Conservation (phyloP, 106 monocot species). For the Dendrobium catenatum region DNA sequence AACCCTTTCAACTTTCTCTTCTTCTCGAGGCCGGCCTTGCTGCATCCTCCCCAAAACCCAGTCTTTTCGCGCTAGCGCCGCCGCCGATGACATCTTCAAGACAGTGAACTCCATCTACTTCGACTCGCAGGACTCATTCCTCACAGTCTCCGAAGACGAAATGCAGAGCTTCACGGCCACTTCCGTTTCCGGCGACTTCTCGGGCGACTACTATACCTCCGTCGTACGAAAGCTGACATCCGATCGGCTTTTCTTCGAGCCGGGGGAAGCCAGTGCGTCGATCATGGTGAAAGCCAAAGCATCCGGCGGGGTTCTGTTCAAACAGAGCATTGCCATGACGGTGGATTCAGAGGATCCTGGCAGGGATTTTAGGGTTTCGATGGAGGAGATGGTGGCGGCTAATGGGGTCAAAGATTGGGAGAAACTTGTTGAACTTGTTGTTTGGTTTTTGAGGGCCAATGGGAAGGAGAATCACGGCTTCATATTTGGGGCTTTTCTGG, state of each 20-base stretch:
- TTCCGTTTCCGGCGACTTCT: neutral
- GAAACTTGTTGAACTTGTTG: constrained; percentile 37
- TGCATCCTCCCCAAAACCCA: constrained; percentile 13
- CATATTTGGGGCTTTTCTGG: constrained; percentile 44
- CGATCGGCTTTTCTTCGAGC: constrained; percentile 61
- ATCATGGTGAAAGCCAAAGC: constrained; percentile 13
- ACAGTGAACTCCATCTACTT: constrained; percentile 5
- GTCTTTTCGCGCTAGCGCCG: constrained; percentile 7
- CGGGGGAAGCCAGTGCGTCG: constrained; percentile 31
- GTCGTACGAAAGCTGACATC: constrained; percentile 15
- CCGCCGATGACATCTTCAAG: neutral
- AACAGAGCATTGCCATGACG: constrained; percentile 22
- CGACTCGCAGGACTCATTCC: neutral
- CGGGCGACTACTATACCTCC: neutral
- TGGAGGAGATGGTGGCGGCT: constrained; percentile 65
- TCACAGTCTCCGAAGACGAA: neutral
- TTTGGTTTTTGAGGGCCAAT: constrained; percentile 43
- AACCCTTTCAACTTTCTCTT: neutral
- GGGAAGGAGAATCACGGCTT: constrained; percentile 32
- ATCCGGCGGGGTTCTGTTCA: neutral
- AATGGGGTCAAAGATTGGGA: constrained; percentile 35
- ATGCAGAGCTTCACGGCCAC: neutral
- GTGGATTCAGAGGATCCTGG: constrained; percentile 40
- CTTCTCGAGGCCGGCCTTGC: constrained; percentile 7
- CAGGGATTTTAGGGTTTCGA: constrained; percentile 38